These are phyloP conservation scores for Dictyostelium citrinum DNA, from an alignment of 78 protist species.

Conservation along the genomic window DNA sequence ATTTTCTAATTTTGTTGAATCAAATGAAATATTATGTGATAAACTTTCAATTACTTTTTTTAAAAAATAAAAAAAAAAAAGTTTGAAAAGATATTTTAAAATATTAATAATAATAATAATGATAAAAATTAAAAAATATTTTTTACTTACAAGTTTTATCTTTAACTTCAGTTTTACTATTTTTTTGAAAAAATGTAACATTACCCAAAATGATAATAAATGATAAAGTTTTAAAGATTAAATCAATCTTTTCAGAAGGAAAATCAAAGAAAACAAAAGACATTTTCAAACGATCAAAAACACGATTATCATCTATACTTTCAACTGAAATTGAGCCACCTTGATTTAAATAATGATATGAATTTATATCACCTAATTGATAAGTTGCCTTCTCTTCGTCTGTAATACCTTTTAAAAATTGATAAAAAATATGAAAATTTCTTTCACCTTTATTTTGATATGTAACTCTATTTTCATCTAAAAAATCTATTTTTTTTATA, in stretches of 20 bases:
- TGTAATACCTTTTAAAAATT: constrained; percentile 28
- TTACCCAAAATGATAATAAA: constrained; percentile 45
- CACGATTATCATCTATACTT: constrained; percentile 74
- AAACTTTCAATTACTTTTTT: constrained; percentile 10
- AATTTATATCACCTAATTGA: neutral
- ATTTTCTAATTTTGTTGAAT: constrained; percentile 11
- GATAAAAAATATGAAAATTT: constrained; percentile 79
- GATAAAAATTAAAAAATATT: neutral
- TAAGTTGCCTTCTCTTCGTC: constrained; percentile 47
- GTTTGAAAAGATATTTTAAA: neutral
- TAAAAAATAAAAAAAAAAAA: neutral
- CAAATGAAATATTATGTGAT: constrained; percentile 42
- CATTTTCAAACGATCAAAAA: constrained; percentile 46
- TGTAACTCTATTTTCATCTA: constrained; percentile 67
- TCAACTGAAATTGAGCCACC: constrained; percentile 38
- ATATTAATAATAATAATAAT: too few relatives aligned
- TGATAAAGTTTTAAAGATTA: constrained; percentile 26
- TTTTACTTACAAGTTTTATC: constrained; percentile 21
- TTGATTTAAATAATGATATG: constrained; percentile 79
- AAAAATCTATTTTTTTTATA: neutral
- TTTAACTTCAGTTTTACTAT: constrained; percentile 37
- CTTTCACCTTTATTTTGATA: constrained; percentile 60
- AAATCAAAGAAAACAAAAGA: constrained; percentile 48
- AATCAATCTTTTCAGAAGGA: neutral
- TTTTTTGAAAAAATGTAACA: constrained; percentile 34